Percentiles rank a stretch among this genome's conserved stretches.
These are phyloP conservation scores for Polytrichum commune DNA, from an alignment of 225 moss, liverwort and hornwort species.

Conservation along the genomic window DNA sequence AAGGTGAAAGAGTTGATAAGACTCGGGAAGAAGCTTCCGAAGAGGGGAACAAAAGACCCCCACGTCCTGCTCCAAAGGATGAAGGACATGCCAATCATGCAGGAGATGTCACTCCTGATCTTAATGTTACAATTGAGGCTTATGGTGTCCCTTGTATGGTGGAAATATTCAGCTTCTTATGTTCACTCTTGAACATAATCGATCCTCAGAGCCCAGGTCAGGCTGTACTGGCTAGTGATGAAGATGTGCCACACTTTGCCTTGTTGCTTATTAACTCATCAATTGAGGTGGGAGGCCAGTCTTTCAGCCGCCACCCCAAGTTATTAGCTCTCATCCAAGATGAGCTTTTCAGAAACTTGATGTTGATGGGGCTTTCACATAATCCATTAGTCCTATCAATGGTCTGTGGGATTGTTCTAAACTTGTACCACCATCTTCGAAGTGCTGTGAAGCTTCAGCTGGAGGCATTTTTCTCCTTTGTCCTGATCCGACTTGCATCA, in stretches of 20 bases:
- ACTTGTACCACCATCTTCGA: conserved; percentile 93
- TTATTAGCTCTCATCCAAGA: conserved; percentile 93
- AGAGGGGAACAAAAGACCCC: conserved; percentile 36
- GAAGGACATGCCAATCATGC: conserved; percentile 43
- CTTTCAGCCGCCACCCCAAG: conserved; percentile 80
- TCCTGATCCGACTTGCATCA: conserved; percentile 93
- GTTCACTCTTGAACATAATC: conserved; percentile 86
- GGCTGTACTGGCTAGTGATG: conserved; percentile 88
- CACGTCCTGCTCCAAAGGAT: conserved; percentile 46
- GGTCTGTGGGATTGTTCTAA: conserved; percentile 97
- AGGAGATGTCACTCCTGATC: conserved; percentile 51
- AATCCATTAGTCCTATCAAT: conserved; percentile 87
- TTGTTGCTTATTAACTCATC: conserved; percentile 89
- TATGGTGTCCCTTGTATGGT: conserved; percentile 97
- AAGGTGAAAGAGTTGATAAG: conserved; percentile 31
- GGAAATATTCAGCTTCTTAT: conserved; percentile 97
- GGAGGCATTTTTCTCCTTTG: conserved; percentile 97
- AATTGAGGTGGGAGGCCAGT: conserved; percentile 85
- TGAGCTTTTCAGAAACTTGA: conserved; percentile 93
- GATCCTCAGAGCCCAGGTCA: conserved; percentile 93
- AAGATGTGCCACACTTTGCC: conserved; percentile 95
- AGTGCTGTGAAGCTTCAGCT: conserved; percentile 75
- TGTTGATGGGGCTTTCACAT: conserved; percentile 96
- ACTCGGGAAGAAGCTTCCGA: conserved; percentile 30
- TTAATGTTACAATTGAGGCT: conserved; percentile 59